phyloP scores from a whole-genome alignment of 306 rosid species.

The Glycine tomentella region DNA sequence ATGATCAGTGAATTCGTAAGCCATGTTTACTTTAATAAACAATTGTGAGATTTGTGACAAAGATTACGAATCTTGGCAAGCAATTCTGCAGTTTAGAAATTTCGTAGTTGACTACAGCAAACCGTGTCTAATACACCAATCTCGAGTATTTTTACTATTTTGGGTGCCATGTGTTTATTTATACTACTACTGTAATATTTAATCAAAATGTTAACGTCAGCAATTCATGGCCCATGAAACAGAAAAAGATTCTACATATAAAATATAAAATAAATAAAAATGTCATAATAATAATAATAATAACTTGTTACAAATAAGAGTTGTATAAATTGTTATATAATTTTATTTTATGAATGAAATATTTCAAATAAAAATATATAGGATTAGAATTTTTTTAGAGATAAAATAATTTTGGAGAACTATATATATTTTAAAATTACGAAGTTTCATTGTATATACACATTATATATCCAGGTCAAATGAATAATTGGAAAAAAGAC shows the following conservation, averaged over 20 bases:
- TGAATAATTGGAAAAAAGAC: too few relatives aligned
- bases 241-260: too few relatives aligned
- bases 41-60: slow-evolving; percentile 5
- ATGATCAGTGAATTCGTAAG: slow-evolving; percentile 2
- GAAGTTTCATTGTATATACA: not conserved
- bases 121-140: too few relatives aligned
- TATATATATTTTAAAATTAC: not conserved
- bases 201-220: not conserved
- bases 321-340: not conserved
- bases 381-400: too few relatives aligned
- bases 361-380: not conserved
- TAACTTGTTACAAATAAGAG: too few relatives aligned
- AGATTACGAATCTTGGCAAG: slow-evolving; percentile 12
- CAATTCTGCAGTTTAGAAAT: slow-evolving; percentile 11
- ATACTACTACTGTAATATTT: not conserved
- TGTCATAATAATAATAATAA: too few relatives aligned
- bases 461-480: too few relatives aligned
- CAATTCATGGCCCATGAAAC: not conserved
- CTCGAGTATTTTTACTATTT: not conserved
- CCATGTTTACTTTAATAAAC: not conserved
- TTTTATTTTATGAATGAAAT: not conserved
- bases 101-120: not conserved
- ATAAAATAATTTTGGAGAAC: not conserved
- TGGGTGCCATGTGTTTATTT: not conserved
- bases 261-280: too few relatives aligned